Evolutionary conservation across 2,329 filamentous ascomycete species (phyloP).

Genomic region (Escovopsis weberi): DNA sequence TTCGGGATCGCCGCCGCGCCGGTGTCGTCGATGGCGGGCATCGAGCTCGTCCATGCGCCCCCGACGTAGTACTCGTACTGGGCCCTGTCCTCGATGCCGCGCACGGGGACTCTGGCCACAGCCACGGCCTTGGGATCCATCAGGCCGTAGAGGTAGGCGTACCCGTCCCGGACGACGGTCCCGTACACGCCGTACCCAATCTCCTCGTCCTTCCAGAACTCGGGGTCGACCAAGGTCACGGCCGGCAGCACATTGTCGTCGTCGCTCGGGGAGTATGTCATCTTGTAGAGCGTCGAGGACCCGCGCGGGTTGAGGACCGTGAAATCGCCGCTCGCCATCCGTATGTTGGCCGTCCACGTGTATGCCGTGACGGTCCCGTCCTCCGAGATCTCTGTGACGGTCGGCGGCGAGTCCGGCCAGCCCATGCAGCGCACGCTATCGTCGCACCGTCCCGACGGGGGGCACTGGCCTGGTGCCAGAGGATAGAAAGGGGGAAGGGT

Average conservation of each 20-base stretch:
- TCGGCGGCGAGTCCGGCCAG: slow-evolving; percentile 9
- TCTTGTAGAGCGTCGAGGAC: slow-evolving; percentile 6
- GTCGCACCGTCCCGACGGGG: slow-evolving; percentile 4
- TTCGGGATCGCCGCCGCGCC: slow-evolving; percentile 6
- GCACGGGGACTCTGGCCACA: slow-evolving; percentile 8
- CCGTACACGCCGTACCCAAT: slow-evolving; percentile 8
- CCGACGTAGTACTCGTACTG: slow-evolving; percentile 10
- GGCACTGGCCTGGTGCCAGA: slow-evolving; percentile 3
- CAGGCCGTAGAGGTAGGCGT: slow-evolving; percentile 9
- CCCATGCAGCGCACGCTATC: slow-evolving; percentile 5
- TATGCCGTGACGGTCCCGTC: slow-evolving; percentile 7
- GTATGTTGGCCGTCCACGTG: slow-evolving; percentile 5
- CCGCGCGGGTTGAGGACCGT: slow-evolving; percentile 2
- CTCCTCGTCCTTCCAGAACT: slow-evolving; percentile 7
- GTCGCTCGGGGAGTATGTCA: slow-evolving; percentile 6
- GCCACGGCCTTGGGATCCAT: slow-evolving; percentile 6
- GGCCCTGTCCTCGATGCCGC: slow-evolving; percentile 7
- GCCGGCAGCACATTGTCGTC: slow-evolving; percentile 5
- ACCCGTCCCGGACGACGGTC: slow-evolving; percentile 7
- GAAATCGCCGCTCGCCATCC: slow-evolving; percentile 1
- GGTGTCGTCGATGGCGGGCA: slow-evolving; percentile 5
- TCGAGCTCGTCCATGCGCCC: slow-evolving; percentile 6
- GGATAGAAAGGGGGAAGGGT: slow-evolving; percentile 4
- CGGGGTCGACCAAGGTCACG: slow-evolving; percentile 4
- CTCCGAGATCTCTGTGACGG: slow-evolving; percentile 3